A percentile compares a stretch with the other conserved stretches of the same genome.
Conservation (phyloP, 495 filamentous ascomycete genomes). For the Letharia columbiana region DNA sequence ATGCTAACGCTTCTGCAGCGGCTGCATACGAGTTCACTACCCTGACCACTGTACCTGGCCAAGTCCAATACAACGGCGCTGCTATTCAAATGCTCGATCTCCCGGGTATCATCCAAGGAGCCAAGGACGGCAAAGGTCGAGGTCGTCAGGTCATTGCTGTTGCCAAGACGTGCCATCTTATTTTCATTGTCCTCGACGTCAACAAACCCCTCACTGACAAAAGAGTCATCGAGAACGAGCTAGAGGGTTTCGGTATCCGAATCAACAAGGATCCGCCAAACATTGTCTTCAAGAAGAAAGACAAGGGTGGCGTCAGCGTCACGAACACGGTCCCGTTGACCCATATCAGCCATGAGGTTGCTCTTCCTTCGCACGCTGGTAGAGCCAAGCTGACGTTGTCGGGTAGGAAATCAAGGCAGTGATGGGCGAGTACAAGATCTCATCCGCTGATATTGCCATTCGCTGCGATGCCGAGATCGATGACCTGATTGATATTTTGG, state of each 20-base stretch:
- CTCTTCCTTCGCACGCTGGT: slow-evolving; percentile 18
- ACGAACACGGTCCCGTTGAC: slow-evolving; percentile 85
- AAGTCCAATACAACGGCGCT: slow-evolving; percentile 93
- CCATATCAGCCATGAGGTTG: slow-evolving; percentile 79
- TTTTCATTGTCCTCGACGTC: slow-evolving; percentile 97
- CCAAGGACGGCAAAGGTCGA: slow-evolving; percentile 96
- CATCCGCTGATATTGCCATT: slow-evolving; percentile 95
- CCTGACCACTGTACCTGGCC: slow-evolving; percentile 91
- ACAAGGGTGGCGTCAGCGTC: slow-evolving; percentile 93
- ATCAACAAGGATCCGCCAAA: slow-evolving; percentile 97
- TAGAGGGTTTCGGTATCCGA: slow-evolving; percentile 95
- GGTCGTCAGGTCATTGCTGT: slow-evolving; percentile 98
- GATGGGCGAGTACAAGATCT: slow-evolving; percentile 93
- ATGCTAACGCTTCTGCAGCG: slow-evolving; percentile 35
- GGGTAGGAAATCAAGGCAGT: slow-evolving; percentile 86
- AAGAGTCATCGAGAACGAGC: slow-evolving; percentile 88
- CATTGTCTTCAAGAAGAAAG: slow-evolving; percentile 98
- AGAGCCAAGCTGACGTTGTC: slow-evolving; percentile 23
- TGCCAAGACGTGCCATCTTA: slow-evolving; percentile 95
- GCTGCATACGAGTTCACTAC: slow-evolving; percentile 99
- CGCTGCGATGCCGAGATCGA: slow-evolving; percentile 88
- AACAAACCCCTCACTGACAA: slow-evolving; percentile 98
- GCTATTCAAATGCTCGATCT: slow-evolving; percentile 98
- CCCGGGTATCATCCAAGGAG: slow-evolving; percentile 96
- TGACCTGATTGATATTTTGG: slow-evolving; percentile 91